These are phyloP conservation scores for Cutaneotrichosporon mucoides DNA, from an alignment of 1,284 basidiomycete genomes.

Conservation along the genomic window DNA sequence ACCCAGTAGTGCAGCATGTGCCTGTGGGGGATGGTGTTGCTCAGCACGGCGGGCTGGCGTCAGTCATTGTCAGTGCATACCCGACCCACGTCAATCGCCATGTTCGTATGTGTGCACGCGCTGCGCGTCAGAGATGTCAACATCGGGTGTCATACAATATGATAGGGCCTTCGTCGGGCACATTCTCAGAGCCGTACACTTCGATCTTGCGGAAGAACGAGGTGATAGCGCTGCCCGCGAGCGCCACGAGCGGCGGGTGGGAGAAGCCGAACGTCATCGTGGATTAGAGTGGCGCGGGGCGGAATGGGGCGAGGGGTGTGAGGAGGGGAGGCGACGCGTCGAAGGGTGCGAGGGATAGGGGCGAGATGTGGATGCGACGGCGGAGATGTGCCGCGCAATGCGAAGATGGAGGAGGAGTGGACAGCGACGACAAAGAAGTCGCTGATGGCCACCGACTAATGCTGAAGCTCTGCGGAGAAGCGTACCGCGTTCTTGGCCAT, in stretches of 20 bases:
- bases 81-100: conserved; percentile 81
- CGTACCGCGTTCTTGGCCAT: no score
- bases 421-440: no score
- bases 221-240: conserved; percentile 68
- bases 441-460: no score
- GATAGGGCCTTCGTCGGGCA: conserved; percentile 75
- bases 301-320: no score
- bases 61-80: neutral
- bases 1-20: conserved; percentile 84
- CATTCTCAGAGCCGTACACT: conserved; percentile 77
- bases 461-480: no score
- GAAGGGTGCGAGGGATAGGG: no score
- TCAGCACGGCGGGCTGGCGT: conserved; percentile 43
- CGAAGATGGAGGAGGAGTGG: no score
- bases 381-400: no score
- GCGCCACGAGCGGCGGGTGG: conserved; percentile 62
- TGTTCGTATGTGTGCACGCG: conserved; percentile 82
- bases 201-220: conserved; percentile 83
- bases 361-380: no score
- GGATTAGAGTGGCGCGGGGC: neutral
- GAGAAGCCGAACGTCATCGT: conserved; percentile 53
- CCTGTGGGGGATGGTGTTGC: conserved; percentile 43
- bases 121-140: conserved; percentile 49
- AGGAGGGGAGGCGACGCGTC: no score
- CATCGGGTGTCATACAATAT: conserved; percentile 59